A percentile compares a stretch with the other conserved stretches of the same genome.
These are phyloP conservation scores for Cyclostephanos invisitatus DNA, from an alignment of 108 stramenopile genomes.

Conservation along the genomic window DNA sequence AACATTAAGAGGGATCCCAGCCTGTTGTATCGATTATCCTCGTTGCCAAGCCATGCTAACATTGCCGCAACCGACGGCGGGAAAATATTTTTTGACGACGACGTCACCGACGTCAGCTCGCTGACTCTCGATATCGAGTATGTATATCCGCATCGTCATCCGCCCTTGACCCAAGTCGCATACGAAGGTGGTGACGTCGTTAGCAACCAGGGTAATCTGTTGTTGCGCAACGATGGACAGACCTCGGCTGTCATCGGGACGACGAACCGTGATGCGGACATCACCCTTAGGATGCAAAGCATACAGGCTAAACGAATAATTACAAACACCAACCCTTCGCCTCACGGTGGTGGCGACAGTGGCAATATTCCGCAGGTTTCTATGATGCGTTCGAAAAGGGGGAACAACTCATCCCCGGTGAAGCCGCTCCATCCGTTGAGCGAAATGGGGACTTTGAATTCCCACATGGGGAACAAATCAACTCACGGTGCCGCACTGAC, in stretches of 20 bases:
- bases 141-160: background rate
- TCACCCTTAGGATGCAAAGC: conserved; percentile 27
- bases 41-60: conserved; percentile 3
- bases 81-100: conserved; percentile 2
- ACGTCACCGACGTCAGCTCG: conserved; percentile 32
- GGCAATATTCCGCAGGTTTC: background rate
- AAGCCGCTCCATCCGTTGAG: background rate
- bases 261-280: conserved; percentile 20
- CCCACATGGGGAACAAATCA: no score
- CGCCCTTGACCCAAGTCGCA: background rate
- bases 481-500: no score
- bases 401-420: background rate
- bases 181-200: background rate
- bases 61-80: conserved; percentile 1
- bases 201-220: background rate
- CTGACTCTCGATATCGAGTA: conserved; percentile 10
- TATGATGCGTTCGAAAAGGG: background rate
- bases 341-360: background rate
- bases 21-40: conserved; percentile 28
- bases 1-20: conserved; percentile 45
- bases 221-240: background rate
- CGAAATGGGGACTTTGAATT: no score
- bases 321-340: background rate
- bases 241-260: background rate
- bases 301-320: conserved; percentile 1